Conservation (phyloP, 768 basidiomycete species). For the Russula earlei region DNA sequence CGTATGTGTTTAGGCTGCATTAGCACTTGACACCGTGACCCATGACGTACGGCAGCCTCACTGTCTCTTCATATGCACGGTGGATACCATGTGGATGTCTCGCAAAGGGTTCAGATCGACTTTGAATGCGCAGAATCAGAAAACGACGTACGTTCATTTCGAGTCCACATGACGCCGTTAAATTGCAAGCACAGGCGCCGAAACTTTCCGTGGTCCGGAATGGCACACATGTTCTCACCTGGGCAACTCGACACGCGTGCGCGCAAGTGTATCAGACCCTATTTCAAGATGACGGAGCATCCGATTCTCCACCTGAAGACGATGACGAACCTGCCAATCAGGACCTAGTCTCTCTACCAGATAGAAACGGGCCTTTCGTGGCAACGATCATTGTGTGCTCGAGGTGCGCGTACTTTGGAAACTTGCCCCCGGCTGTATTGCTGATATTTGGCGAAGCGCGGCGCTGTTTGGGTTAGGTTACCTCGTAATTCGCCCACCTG, state of each 20-base stretch:
- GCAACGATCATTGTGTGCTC: slow-evolving; percentile 5
- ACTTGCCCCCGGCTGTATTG: not conserved
- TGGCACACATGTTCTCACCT: slow-evolving; percentile 25
- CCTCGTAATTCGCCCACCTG: slow-evolving; percentile 5
- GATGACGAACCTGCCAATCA: not conserved
- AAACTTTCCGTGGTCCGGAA: slow-evolving; percentile 20
- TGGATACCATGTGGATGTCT: slow-evolving; percentile 24
- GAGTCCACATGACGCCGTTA: not conserved
- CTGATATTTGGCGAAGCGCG: not conserved
- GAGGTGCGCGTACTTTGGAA: slow-evolving; percentile 1
- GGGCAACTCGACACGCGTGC: slow-evolving; percentile 26
- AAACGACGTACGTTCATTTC: slow-evolving; percentile 22
- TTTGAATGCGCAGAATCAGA: slow-evolving; percentile 25
- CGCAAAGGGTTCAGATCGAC: slow-evolving; percentile 22
- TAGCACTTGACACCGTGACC: not conserved
- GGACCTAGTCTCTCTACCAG: not conserved
- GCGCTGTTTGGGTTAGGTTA: slow-evolving; percentile 6
- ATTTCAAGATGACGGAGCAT: slow-evolving; percentile 3
- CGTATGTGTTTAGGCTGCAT: not conserved
- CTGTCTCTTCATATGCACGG: slow-evolving; percentile 24
- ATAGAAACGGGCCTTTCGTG: not conserved
- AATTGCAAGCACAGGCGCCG: slow-evolving; percentile 3
- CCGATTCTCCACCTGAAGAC: slow-evolving; percentile 3
- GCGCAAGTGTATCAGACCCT: slow-evolving; percentile 7
- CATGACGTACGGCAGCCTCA: slow-evolving; percentile 16